Conservation (phyloP, 2,329 filamentous ascomycete genomes). For the Pyrenochaeta sp. region DNA sequence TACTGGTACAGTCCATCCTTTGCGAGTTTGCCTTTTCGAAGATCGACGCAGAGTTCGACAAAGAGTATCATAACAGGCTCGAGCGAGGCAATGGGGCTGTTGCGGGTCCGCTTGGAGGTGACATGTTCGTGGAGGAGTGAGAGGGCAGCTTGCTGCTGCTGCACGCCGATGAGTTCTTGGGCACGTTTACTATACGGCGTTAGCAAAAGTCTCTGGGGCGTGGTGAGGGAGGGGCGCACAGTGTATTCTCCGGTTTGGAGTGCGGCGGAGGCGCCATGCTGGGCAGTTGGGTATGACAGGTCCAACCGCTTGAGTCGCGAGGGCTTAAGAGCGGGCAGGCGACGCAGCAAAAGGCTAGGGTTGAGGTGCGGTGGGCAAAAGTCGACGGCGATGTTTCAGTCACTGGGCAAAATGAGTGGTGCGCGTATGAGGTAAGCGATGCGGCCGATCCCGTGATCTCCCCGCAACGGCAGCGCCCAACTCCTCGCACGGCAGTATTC, state of each 20-base stretch:
- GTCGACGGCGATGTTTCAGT: constrained; percentile 24
- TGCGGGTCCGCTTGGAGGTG: constrained; percentile 96
- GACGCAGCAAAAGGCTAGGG: constrained; percentile 30
- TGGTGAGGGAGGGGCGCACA: constrained; percentile 53
- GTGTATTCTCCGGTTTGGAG: constrained; percentile 98
- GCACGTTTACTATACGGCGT: constrained; percentile 68
- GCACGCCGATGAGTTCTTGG: constrained; percentile 97
- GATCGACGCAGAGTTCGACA: constrained; percentile 94
- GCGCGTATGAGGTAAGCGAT: constrained; percentile 27
- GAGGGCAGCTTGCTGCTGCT: constrained; percentile 90
- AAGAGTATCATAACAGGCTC: constrained; percentile 99
- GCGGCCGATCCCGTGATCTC: neutral
- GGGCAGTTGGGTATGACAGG: constrained; percentile 41
- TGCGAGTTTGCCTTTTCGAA: constrained; percentile 97
- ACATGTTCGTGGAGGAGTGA: constrained; percentile 98
- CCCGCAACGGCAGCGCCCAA: neutral
- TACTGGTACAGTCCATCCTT: constrained; percentile 99
- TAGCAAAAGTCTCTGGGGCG: constrained; percentile 5
- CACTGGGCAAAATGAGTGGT: constrained; percentile 24
- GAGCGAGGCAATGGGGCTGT: constrained; percentile 93
- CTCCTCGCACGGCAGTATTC: neutral
- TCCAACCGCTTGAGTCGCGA: constrained; percentile 39
- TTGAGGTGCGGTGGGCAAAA: constrained; percentile 24
- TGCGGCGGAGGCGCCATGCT: constrained; percentile 94
- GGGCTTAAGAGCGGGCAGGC: constrained; percentile 39